Evolutionary conservation across 805 yeast species (phyloP).

Genomic region (Candida loeiensis): DNA sequence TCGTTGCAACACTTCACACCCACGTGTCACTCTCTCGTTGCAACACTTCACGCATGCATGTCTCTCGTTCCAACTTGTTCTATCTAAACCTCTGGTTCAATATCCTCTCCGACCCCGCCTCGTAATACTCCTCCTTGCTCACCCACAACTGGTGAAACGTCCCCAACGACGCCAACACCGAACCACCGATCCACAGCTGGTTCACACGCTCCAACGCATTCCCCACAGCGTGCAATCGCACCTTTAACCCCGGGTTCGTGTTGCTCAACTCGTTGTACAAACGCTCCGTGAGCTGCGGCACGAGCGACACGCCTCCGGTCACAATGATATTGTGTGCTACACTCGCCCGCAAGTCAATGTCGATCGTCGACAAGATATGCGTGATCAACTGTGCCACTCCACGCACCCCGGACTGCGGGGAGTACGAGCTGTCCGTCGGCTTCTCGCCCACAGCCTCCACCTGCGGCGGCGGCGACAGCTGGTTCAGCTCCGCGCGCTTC

Average conservation of each 20-base stretch:
- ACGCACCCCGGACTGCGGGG: constrained; percentile 13
- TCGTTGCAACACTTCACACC: background rate
- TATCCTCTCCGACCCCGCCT: constrained; percentile 79
- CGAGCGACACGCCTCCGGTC: constrained; percentile 78
- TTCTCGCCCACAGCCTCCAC: constrained; percentile 7
- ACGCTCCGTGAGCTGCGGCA: constrained; percentile 80
- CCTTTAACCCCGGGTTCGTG: constrained; percentile 78
- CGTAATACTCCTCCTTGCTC: constrained; percentile 79
- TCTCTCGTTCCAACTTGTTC: background rate
- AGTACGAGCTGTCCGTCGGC: constrained; percentile 7
- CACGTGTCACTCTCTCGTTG: background rate
- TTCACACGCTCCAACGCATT: constrained; percentile 70
- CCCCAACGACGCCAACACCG: constrained; percentile 82
- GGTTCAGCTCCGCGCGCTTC: constrained; percentile 39
- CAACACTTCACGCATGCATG: background rate
- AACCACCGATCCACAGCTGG: constrained; percentile 91
- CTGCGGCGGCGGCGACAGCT: constrained; percentile 23
- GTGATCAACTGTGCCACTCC: constrained; percentile 62
- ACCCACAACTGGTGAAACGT: constrained; percentile 97
- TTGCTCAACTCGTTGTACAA: constrained; percentile 65
- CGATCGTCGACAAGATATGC: constrained; percentile 55
- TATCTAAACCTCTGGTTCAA: constrained; percentile 79
- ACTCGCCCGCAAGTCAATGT: constrained; percentile 80
- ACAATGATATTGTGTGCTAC: constrained; percentile 84
- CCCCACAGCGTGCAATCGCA: constrained; percentile 80